Percentiles rank a stretch among this genome's conserved stretches.
Conservation (phyloP, 192 early-diverging fungal genomes). For the Linnemannia zychae region DNA sequence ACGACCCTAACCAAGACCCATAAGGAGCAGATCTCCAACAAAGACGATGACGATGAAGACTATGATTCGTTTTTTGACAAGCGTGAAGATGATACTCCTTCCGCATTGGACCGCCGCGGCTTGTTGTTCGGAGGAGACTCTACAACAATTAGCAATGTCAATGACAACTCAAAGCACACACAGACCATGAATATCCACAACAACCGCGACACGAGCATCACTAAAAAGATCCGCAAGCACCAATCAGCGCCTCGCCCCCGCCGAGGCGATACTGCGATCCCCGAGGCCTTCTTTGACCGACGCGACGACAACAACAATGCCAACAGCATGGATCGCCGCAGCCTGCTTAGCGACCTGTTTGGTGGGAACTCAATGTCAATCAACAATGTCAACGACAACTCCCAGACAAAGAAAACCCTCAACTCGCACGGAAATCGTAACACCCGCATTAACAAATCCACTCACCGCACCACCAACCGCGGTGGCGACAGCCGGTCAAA, state of each 20-base stretch:
- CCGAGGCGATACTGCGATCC: neutral
- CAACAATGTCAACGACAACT: conserved; percentile 37
- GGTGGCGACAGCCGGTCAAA: neutral
- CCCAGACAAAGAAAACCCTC: conserved; percentile 12
- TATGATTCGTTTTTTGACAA: conserved; percentile 6
- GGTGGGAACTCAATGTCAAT: conserved; percentile 20
- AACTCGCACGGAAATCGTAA: conserved; percentile 32
- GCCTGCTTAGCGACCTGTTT: conserved; percentile 14
- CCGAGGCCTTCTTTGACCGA: conserved; percentile 12
- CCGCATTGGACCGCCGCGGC: neutral
- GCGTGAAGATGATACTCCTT: neutral
- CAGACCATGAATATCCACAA: conserved; percentile 23
- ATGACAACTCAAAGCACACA: conserved; percentile 24
- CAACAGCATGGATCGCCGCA: conserved; percentile 3
- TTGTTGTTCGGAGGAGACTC: conserved; percentile 16
- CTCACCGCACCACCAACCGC: too few species aligned
- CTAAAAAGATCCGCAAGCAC: conserved; percentile 15
- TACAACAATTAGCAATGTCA: conserved; percentile 20
- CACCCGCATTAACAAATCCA: conserved; percentile 4
- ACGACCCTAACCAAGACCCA: neutral
- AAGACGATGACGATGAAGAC: neutral
- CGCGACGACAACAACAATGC: neutral
- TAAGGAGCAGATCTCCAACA: neutral
- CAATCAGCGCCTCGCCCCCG: neutral
- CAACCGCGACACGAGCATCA: conserved; percentile 7